Conservation (phyloP, 176 grass and related monocot genomes). For the Coix lacrymajobi region DNA sequence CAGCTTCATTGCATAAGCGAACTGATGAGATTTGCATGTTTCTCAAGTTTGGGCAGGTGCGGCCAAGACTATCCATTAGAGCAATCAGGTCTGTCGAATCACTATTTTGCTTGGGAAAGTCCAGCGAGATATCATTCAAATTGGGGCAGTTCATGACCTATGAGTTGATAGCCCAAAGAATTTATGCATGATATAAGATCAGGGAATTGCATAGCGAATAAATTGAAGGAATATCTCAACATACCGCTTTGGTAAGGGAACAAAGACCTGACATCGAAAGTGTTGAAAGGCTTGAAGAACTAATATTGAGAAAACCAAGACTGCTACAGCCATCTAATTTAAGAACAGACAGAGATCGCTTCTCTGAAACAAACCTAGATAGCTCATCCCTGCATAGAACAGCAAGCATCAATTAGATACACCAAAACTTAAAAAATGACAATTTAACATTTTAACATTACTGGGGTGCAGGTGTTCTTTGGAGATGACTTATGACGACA, state of each 20-base stretch:
- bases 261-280: slow-evolving; percentile 73
- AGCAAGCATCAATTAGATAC: background rate
- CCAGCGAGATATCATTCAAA: slow-evolving; percentile 66
- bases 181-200: slow-evolving; percentile 13
- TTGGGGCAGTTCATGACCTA: slow-evolving; percentile 87
- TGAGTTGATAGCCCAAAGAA: slow-evolving; percentile 9
- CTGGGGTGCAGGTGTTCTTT: background rate
- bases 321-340: slow-evolving; percentile 64
- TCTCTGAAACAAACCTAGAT: slow-evolving; percentile 67
- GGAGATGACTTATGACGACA: background rate
- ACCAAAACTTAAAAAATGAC: background rate
- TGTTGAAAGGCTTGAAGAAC: slow-evolving; percentile 57
- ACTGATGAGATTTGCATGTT: slow-evolving; percentile 65
- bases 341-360: slow-evolving; percentile 55
- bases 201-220: background rate
- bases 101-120: slow-evolving; percentile 59
- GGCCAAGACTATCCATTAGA: slow-evolving; percentile 67
- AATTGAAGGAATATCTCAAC: background rate
- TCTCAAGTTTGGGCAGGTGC: slow-evolving; percentile 66
- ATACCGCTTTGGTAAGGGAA: slow-evolving; percentile 69
- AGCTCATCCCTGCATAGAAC: slow-evolving; percentile 52
- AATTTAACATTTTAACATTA: background rate
- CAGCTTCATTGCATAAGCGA: slow-evolving; percentile 67
- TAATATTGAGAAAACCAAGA: slow-evolving; percentile 70
- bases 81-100: slow-evolving; percentile 69